phyloP scores from a whole-genome alignment of 2,329 filamentous ascomycete genomes.

The Neofusicoccum ribis region DNA sequence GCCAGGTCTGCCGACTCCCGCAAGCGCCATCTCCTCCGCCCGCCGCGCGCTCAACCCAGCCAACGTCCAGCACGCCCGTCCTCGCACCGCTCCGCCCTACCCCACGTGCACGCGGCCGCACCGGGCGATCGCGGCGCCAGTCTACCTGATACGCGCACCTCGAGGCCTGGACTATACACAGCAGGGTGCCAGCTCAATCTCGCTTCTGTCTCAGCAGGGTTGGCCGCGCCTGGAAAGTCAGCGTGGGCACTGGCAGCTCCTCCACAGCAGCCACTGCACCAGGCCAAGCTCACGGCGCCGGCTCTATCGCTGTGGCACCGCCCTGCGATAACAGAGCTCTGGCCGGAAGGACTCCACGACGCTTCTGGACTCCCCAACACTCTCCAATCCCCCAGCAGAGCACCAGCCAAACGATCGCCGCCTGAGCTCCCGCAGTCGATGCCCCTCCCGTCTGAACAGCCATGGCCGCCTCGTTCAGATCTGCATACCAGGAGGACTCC shows the following conservation, averaged over 20 bases:
- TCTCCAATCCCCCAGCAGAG: background rate
- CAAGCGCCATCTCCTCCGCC: constrained; percentile 14
- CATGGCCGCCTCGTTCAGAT: constrained; percentile 34
- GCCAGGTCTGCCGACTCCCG: constrained; percentile 2
- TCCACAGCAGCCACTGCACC: constrained; percentile 11
- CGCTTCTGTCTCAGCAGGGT: constrained; percentile 22
- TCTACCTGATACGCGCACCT: constrained; percentile 14
- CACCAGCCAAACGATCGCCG: background rate
- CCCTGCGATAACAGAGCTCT: constrained; percentile 12
- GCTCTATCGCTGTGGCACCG: constrained; percentile 17
- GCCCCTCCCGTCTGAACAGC: constrained; percentile 13
- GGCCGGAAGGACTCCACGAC: background rate
- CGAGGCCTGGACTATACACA: constrained; percentile 13
- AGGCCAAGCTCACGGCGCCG: constrained; percentile 12
- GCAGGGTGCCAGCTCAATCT: constrained; percentile 20
- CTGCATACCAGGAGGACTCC: constrained; percentile 71
- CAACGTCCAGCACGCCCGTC: background rate
- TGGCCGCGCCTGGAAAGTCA: constrained; percentile 11
- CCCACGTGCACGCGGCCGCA: constrained; percentile 16
- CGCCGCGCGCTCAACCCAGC: constrained; percentile 2
- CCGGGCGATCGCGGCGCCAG: constrained; percentile 8
- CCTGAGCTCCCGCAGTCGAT: constrained; percentile 18
- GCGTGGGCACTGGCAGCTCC: constrained; percentile 13
- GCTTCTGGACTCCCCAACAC: background rate
- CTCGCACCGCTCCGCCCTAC: constrained; percentile 14